Base-by-base conservation (phyloP, 2,329 filamentous ascomycete genomes). In the Aspergillus fumigatus region DNA sequence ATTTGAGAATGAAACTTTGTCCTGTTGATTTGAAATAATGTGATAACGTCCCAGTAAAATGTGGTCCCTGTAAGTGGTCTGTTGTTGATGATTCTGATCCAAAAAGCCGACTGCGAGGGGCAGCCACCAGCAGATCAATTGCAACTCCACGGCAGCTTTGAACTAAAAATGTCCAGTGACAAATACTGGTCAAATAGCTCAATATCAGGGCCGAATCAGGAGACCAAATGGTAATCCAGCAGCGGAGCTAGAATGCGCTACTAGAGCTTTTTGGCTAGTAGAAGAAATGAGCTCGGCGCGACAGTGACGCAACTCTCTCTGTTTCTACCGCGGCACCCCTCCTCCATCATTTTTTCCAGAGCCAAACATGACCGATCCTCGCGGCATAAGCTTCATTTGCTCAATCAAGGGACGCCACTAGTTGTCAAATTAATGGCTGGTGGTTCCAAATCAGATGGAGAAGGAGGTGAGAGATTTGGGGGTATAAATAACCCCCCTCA, bases 401-500 rank as follows among this genome's bases (percentile, higher is more conserved):
- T 45, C 19, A 2, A 23, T 45, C 10, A 7, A 5, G 10, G 41
- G 19, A 45, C 21, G n/a, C 41, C 41, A 45, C 41, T 23, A 45
- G 41, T 17, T 3, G 6, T 3, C 14, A 17, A 17, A 7, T 17
- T 38, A 6, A 38, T 38, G 32, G 32, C 32, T 38, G 32, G 5
- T 38, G 32, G 41, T 45, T 45, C 41, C n/a, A 45, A 50, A n/a
- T 5, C 51, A 53, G 10, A 17, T 43, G 29, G 48, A 47, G 32
- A 32, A 50, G 32, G 8, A 48, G 6, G 48, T n/a, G n/a, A 27
- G 25, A 21, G n/a, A 9, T 21, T 11, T 6, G 19, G 23, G n/a
- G 5, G 23, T 21, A 51, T 26, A 38, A 25, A 38, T 51, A 41
- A 21, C 6, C 9, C 47, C 32, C 32, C 91, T 92, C 76, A 93